Base-by-base conservation (phyloP, 2,329 filamentous ascomycete genomes). In the Phoma herbarum region DNA sequence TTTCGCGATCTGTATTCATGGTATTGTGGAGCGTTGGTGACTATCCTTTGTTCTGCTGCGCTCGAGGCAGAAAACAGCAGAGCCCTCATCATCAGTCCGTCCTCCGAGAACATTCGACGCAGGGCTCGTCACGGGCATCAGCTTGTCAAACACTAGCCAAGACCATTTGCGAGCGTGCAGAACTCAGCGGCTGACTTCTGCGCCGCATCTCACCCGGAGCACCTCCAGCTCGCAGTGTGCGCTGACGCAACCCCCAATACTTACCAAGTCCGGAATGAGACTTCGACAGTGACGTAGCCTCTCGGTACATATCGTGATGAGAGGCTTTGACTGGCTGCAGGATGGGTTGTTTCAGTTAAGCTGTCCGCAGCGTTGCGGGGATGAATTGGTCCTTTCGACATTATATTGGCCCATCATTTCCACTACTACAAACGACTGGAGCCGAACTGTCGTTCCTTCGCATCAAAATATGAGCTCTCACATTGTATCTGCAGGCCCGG, bases 21-120 rank as follows among this genome's bases (percentile, higher is more conserved):
- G 50, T 53, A 43, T 50, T 59, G 39, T 49, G 44, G 55, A 53
- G 45, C 50, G 44, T 59, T 50, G 56, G 56, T 54, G 45, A 54
- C 50, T 59, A 59, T 54, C 56, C 46, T 59, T 47, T 33, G 41
- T 35, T 50, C 50, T 46, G 6, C 29, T 49, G 39, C 31, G 49
- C 18, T 48, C 37, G 29, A 49, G 44, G 50, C 49, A 33, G 18
- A 18, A 44, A 26, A 37, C 39, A 22, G 49, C 37, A 31, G 22
- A 52, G 25, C 56, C 56, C 50, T 54, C 45, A 46, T 50, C 29
- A 51, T 54, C 56, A 54, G 9, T 23, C 26, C 29, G 45, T 18
- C 9, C 39, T 25, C n/a, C 29, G 25, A 41, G 23, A 45, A 41
- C 10, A 4, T n/a, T 53, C 25, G 39, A 35, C 26, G 50, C 45